Conservation (phyloP, 805 yeast species). For the Teunomyces barrocoloradensis region DNA sequence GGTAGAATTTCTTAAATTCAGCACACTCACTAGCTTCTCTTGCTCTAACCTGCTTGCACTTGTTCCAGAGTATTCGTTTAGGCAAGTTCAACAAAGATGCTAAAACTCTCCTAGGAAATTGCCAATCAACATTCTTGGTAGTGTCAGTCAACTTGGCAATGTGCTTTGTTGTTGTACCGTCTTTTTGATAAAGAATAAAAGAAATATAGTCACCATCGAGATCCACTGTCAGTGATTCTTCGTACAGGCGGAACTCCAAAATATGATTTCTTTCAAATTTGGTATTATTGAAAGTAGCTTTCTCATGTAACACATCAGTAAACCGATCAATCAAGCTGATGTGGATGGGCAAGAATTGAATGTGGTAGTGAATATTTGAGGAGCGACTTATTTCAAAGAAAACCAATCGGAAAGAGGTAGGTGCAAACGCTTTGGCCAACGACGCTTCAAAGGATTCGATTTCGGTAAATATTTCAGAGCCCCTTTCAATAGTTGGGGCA, state of each 20-base stretch:
- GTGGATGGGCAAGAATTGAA: conserved; percentile 74
- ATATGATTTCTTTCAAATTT: conserved; percentile 41
- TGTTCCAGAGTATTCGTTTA: conserved; percentile 71
- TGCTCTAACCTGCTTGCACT: conserved; percentile 61
- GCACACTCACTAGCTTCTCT: conserved; percentile 66
- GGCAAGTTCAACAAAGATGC: conserved; percentile 62
- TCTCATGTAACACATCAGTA: conserved; percentile 45
- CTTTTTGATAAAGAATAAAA: conserved; percentile 28
- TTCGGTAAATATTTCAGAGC: conserved; percentile 41
- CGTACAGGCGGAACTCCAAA: conserved; percentile 40
- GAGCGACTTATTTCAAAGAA: conserved; percentile 68
- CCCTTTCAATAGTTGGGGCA: conserved; percentile 38
- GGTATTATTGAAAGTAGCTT: conserved; percentile 43
- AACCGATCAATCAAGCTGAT: conserved; percentile 43
- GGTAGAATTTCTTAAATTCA: conserved; percentile 55
- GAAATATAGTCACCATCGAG: conserved; percentile 34
- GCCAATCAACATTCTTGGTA: conserved; percentile 58
- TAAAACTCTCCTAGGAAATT: conserved; percentile 78
- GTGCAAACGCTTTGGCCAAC: conserved; percentile 47
- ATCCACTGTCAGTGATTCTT: conserved; percentile 17
- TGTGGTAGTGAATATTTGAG: conserved; percentile 69
- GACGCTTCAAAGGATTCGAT: conserved; percentile 44
- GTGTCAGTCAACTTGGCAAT: conserved; percentile 20
- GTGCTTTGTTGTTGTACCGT: conserved; percentile 14
- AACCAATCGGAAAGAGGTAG: conserved; percentile 45